Percentiles rank a stretch among this genome's conserved stretches.
phyloP scores from a whole-genome alignment of 768 basidiomycete genomes.

The Hygrophoropsis aurantiaca region DNA sequence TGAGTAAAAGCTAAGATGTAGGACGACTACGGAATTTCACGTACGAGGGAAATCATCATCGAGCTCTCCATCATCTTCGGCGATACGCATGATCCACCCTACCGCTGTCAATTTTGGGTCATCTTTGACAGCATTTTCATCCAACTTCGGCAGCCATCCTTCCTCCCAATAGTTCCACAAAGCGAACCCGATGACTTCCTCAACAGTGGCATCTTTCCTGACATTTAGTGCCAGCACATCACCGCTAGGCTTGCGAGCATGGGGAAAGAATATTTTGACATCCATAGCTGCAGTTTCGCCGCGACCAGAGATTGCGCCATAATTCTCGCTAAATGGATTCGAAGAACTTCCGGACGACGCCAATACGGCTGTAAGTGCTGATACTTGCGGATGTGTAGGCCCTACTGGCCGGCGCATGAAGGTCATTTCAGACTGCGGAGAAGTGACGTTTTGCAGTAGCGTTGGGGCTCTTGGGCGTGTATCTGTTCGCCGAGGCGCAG shows the following conservation, averaged over 20 bases:
- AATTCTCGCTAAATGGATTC: conserved; percentile 88
- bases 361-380: conserved; percentile 73
- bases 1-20: background rate
- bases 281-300: conserved; percentile 60
- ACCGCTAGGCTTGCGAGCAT: conserved; percentile 59
- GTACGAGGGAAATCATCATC: conserved; percentile 98
- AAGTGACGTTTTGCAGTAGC: conserved; percentile 20
- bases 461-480: conserved; percentile 29
- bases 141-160: conserved; percentile 73
- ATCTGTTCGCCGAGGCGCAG: conserved; percentile 20
- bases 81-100: conserved; percentile 91
- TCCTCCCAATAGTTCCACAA: conserved; percentile 95
- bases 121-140: conserved; percentile 61
- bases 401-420: conserved; percentile 56
- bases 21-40: too few relatives aligned
- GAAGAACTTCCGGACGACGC: conserved; percentile 59
- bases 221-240: conserved; percentile 74
- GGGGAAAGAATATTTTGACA: conserved; percentile 85
- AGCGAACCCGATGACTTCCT: conserved; percentile 93
- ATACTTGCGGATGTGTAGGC: conserved; percentile 46
- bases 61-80: conserved; percentile 96
- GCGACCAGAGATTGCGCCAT: conserved; percentile 82
- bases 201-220: conserved; percentile 84
- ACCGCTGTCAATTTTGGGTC: conserved; percentile 73
- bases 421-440: conserved; percentile 26